phyloP scores from a whole-genome alignment of 2,329 filamentous ascomycete species.

The Scopulariopsis brevicaulis region DNA sequence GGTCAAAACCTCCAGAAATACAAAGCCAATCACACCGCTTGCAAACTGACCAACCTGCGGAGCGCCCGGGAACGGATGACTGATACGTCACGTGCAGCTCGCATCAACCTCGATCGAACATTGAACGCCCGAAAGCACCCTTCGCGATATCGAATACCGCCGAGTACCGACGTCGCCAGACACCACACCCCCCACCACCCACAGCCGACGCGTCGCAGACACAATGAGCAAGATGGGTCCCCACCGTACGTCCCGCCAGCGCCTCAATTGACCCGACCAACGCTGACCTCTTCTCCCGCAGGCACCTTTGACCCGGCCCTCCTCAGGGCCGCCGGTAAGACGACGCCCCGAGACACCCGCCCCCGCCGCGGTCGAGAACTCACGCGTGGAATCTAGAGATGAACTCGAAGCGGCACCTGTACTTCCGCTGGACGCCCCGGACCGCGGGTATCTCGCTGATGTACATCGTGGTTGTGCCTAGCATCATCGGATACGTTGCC shows the following conservation, averaged over 20 bases:
- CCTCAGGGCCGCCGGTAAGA: slow-evolving; percentile 7
- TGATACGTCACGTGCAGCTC: neutral
- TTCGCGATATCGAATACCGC: neutral
- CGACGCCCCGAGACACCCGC: neutral
- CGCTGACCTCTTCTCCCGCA: neutral
- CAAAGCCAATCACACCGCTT: neutral
- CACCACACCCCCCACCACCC: neutral
- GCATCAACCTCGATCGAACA: neutral
- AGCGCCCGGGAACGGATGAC: neutral
- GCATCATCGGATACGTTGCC: slow-evolving; percentile 56
- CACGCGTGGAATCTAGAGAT: slow-evolving; percentile 46
- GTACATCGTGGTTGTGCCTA: slow-evolving; percentile 65
- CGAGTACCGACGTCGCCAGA: neutral
- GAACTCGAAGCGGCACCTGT: slow-evolving; percentile 76
- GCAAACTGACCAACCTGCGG: neutral
- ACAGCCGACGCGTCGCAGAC: neutral
- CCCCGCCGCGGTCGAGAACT: neutral
- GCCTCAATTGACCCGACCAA: neutral
- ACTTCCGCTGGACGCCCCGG: slow-evolving; percentile 85
- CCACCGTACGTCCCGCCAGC: slow-evolving; percentile 4
- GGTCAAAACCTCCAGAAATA: neutral
- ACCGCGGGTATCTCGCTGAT: slow-evolving; percentile 71
- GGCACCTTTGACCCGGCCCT: slow-evolving; percentile 9
- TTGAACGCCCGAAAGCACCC: neutral
- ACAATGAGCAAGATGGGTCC: slow-evolving; percentile 4